Percentiles rank a stretch among this genome's conserved stretches.
These are phyloP conservation scores for Silybum marianum DNA, from an alignment of 129 eudicot species.

Conservation along the genomic window DNA sequence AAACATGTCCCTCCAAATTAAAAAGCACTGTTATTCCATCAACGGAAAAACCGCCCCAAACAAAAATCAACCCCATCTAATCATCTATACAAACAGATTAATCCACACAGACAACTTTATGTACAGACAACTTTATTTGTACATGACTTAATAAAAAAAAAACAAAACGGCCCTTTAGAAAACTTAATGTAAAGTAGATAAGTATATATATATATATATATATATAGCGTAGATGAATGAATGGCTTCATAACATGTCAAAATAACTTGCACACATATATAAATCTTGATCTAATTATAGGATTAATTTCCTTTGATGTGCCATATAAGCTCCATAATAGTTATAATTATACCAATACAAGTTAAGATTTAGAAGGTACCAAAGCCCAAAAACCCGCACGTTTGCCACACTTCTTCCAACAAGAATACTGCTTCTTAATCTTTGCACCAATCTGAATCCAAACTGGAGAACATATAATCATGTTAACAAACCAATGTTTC, in stretches of 20 bases:
- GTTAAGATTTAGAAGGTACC: conserved; percentile 8
- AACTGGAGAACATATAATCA: not conserved
- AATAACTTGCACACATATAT: not conserved
- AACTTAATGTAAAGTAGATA: too few relatives aligned
- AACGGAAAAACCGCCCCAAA: too few relatives aligned
- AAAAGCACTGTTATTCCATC: too few relatives aligned
- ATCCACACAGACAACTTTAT: too few relatives aligned
- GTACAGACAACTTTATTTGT: too few relatives aligned
- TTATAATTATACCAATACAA: not conserved
- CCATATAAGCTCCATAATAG: not conserved
- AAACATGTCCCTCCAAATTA: too few relatives aligned
- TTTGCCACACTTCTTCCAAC: not conserved
- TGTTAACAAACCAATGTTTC: not conserved
- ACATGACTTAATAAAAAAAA: too few relatives aligned
- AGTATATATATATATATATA: not conserved
- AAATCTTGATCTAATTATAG: not conserved
- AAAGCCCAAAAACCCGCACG: conserved; percentile 7
- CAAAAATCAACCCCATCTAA: too few relatives aligned
- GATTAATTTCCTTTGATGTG: not conserved
- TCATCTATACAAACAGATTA: too few relatives aligned
- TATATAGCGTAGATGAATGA: too few relatives aligned
- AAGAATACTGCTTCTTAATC: not conserved
- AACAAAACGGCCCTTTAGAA: too few relatives aligned
- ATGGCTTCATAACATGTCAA: not conserved
- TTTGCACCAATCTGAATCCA: conserved; percentile 1